Percentiles rank a stretch among this genome's conserved stretches.
Conservation (phyloP, 768 basidiomycete species). For the Boletus huronensis region DNA sequence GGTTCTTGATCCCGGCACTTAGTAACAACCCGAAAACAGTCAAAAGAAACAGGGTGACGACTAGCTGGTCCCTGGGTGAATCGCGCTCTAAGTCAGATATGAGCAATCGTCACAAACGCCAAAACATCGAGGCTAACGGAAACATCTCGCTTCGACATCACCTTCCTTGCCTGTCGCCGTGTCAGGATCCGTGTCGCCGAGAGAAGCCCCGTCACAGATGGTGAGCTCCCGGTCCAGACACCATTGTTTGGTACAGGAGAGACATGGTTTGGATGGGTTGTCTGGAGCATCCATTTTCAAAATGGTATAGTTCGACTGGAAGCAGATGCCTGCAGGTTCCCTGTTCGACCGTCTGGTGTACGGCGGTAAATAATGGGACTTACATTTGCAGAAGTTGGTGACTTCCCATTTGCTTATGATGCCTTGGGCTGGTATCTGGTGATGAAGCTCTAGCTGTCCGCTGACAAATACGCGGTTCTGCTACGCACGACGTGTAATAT, state of each 20-base stretch:
- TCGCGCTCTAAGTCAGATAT: slow-evolving; percentile 67
- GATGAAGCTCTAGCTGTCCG: slow-evolving; percentile 12
- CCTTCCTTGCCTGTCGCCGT: slow-evolving; percentile 94
- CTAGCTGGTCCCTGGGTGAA: slow-evolving; percentile 91
- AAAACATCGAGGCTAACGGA: slow-evolving; percentile 62
- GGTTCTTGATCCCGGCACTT: slow-evolving; percentile 78
- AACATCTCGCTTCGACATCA: slow-evolving; percentile 93
- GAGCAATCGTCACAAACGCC: slow-evolving; percentile 28
- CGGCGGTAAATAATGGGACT: slow-evolving; percentile 11
- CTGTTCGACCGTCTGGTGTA: slow-evolving; percentile 2
- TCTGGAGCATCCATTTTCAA: slow-evolving; percentile 76
- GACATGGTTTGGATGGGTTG: slow-evolving; percentile 84
- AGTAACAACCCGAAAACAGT: slow-evolving; percentile 84
- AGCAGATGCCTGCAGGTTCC: slow-evolving; percentile 75
- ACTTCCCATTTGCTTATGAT: slow-evolving; percentile 78
- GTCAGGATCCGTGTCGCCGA: slow-evolving; percentile 89
- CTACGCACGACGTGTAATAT: slow-evolving; percentile 27
- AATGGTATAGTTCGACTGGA: slow-evolving; percentile 82
- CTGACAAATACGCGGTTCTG: background rate
- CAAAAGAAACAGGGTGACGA: slow-evolving; percentile 87
- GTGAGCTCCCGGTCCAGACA: slow-evolving; percentile 87
- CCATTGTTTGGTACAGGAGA: slow-evolving; percentile 94
- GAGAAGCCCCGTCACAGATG: slow-evolving; percentile 75
- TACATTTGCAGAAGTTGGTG: slow-evolving; percentile 90
- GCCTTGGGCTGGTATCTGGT: slow-evolving; percentile 40